Percentiles rank a stretch among this genome's conserved stretches.
These are phyloP conservation scores for Rubroboletus pulcherrimus DNA, from an alignment of 768 basidiomycete species.

Conservation along the genomic window DNA sequence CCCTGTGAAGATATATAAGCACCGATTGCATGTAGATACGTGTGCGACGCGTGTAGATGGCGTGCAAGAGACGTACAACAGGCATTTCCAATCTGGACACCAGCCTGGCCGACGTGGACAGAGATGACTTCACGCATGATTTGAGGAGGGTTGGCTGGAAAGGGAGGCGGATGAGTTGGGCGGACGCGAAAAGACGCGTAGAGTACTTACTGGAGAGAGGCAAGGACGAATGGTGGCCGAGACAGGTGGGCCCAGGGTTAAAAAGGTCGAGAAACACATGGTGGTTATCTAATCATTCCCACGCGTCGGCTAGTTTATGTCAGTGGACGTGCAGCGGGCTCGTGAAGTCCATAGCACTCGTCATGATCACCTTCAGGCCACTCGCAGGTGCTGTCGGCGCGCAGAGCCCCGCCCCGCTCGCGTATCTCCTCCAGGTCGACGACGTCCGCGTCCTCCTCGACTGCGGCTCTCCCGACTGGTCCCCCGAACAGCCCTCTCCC, in stretches of 20 bases:
- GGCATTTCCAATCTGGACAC: conserved; percentile 97
- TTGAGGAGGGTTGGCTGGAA: conserved; percentile 13
- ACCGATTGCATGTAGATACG: neutral
- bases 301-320: conserved; percentile 18
- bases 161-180: neutral
- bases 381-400: conserved; percentile 81
- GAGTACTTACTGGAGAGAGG: conserved; percentile 27
- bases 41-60: conserved; percentile 14
- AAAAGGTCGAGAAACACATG: conserved; percentile 37
- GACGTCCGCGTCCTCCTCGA: conserved; percentile 92
- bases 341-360: no score
- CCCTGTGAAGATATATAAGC: conserved; percentile 51
- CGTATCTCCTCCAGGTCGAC: conserved; percentile 91
- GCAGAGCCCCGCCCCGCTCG: conserved; percentile 57
- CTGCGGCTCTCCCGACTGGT: conserved; percentile 89
- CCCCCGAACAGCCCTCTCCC: conserved; percentile 46
- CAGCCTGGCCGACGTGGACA: conserved; percentile 97
- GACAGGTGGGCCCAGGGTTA: conserved; percentile 38
- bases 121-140: conserved; percentile 97
- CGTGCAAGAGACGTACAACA: conserved; percentile 72
- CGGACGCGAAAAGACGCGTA: conserved; percentile 30
- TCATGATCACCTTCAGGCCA: conserved; percentile 92
- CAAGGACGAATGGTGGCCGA: conserved; percentile 26
- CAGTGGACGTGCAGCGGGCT: neutral
- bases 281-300: conserved; percentile 32